phyloP scores from a whole-genome alignment of 2,329 filamentous ascomycete genomes.

The Cercospora sojina region DNA sequence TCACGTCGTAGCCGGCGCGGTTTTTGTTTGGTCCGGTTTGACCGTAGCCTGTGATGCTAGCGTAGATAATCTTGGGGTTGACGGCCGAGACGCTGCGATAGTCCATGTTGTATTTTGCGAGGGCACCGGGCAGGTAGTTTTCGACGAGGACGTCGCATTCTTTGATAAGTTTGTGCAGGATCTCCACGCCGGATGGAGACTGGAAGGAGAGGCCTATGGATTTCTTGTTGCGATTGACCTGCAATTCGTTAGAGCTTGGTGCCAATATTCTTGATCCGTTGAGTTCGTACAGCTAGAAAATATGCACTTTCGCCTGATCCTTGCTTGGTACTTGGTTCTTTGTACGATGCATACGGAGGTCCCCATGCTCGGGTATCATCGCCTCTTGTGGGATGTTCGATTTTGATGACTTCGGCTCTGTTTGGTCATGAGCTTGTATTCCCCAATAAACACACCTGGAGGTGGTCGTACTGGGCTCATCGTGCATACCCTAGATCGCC shows the following conservation, averaged over 20 bases:
- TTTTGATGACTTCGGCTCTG: constrained; percentile 94
- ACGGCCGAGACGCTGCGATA: constrained; percentile 76
- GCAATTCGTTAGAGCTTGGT: not conserved
- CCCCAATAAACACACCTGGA: constrained; percentile 35
- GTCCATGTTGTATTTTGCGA: constrained; percentile 90
- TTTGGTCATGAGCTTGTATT: constrained; percentile 12
- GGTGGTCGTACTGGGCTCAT: constrained; percentile 36
- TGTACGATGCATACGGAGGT: constrained; percentile 84
- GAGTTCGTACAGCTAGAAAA: constrained; percentile 71
- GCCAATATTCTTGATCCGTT: not conserved
- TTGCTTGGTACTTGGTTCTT: constrained; percentile 45
- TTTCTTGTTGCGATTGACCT: constrained; percentile 98
- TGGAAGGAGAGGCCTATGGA: constrained; percentile 90
- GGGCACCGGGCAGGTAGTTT: constrained; percentile 87
- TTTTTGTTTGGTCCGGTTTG: constrained; percentile 88
- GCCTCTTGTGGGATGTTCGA: constrained; percentile 86
- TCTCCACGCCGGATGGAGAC: constrained; percentile 75
- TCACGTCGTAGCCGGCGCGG: constrained; percentile 94
- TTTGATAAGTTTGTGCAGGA: constrained; percentile 79
- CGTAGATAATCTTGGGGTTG: constrained; percentile 87
- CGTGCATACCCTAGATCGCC: constrained; percentile 83
- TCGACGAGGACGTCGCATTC: constrained; percentile 92
- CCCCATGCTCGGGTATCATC: constrained; percentile 98
- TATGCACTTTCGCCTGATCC: constrained; percentile 92
- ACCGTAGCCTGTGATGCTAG: constrained; percentile 94